Base-by-base conservation (phyloP, 2,329 filamentous ascomycete genomes). In the Stachybotrys chlorohalonatus region DNA sequence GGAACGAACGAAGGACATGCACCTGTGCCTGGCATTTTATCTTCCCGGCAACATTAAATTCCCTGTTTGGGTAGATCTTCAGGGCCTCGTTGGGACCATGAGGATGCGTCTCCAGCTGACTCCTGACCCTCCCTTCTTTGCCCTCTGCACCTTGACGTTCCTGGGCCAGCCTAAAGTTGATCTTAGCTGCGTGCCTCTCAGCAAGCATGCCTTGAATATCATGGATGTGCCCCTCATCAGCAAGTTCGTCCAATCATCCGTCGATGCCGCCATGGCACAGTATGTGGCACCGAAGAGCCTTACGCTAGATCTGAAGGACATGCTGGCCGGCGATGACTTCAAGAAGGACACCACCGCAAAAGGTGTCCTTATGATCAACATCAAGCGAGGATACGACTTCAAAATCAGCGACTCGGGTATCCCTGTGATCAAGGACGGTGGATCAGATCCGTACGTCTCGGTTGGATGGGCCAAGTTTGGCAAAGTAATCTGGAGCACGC, bases 391-490 rank as follows among this genome's bases (percentile, higher is more conserved):
- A 0, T 81, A 79, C 47, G 85, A 82, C 42, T 90, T 90, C 72
- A 89, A 87, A 63, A 79, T 85, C 65, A 86, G 85, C 3, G 87
- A 90, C 65, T 74, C 79, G 6, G 78, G 80, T 1, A 71, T 89
- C 39, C 83, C 82, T 0, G 74, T 83, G 2, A 67, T 84, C 55
- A 76, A 81, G 53, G 66, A 71, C 31, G 85, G 84, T 8, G 81
- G 82, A 6, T 83, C 85, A 9, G 87, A 91, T 67, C 76, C 84
- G 0, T 90, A 90, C 59, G 80, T 89, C 15, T 84, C 83, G 1
- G 83, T 89, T 7, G 85, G 83, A 1, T 91, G 87, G 86, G 86
- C 85, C 24, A 91, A 90, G 64, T 90, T 90, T 64, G 86, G 86
- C 82, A 51, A 74, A 86, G 55, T 85, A 72, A 64, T 85, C 77